Percentiles rank a stretch among this genome's conserved stretches.
Evolutionary conservation across 768 basidiomycete species (phyloP).

Genomic region (Termitomyces bulborhizus): DNA sequence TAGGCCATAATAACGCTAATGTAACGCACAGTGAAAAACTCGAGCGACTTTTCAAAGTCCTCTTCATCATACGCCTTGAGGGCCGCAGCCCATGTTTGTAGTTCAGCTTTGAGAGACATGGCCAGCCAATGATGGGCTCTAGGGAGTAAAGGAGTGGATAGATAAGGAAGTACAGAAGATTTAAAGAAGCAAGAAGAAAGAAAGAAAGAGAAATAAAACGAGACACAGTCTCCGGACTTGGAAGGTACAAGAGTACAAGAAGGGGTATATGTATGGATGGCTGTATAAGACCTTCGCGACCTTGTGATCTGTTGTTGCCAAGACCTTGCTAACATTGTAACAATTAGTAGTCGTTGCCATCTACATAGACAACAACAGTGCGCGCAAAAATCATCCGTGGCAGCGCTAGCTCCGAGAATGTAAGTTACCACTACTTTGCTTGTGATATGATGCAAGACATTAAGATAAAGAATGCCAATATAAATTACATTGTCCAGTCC

Average conservation of each 20-base stretch:
- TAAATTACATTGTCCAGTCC: constrained; percentile 36
- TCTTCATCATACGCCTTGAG: constrained; percentile 84
- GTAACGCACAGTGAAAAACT: constrained; percentile 63
- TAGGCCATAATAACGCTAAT: neutral
- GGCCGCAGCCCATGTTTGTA: constrained; percentile 85
- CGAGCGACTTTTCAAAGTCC: constrained; percentile 70
- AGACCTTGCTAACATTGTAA: constrained; percentile 9
- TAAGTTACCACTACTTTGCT: neutral
- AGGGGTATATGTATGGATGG: constrained; percentile 8
- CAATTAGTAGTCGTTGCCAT: neutral
- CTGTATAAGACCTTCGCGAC: constrained; percentile 13
- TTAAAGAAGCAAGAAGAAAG: constrained; percentile 18
- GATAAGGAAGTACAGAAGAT: constrained; percentile 10
- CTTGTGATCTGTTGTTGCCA: constrained; percentile 25
- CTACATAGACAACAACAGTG: neutral
- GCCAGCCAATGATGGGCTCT: constrained; percentile 22
- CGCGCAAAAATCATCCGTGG: no score
- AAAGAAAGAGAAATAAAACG: constrained; percentile 19
- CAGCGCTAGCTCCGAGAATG: neutral
- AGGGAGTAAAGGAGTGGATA: constrained; percentile 14
- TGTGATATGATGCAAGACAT: constrained; percentile 9
- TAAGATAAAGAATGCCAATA: constrained; percentile 19
- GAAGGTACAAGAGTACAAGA: constrained; percentile 22
- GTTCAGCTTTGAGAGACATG: constrained; percentile 68
- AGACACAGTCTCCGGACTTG: constrained; percentile 44